phyloP scores from a whole-genome alignment of 2,329 filamentous ascomycete genomes.

The Pseudocercospora vitis region DNA sequence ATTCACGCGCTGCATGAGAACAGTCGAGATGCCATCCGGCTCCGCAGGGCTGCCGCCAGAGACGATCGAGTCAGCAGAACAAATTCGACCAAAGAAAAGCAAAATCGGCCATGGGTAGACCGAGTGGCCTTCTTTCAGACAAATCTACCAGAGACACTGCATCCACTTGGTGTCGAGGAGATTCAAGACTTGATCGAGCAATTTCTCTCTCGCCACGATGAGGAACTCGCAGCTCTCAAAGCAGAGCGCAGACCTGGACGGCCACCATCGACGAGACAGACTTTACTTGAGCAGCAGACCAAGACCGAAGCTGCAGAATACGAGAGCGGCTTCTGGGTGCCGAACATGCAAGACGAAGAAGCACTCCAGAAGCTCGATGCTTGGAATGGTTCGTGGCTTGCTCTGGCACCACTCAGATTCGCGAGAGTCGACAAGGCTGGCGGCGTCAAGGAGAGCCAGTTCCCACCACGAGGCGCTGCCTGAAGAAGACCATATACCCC shows the following conservation, averaged over 20 bases:
- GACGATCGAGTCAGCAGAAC: conserved; percentile 80
- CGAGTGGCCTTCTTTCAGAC: conserved; percentile 69
- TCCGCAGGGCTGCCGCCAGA: conserved; percentile 75
- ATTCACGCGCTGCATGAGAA: conserved; percentile 79
- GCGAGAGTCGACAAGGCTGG: conserved; percentile 69
- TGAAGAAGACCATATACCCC: conserved; percentile 25
- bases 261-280: conserved; percentile 74
- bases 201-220: conserved; percentile 63
- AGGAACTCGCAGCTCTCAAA: conserved; percentile 66
- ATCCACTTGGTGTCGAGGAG: conserved; percentile 55
- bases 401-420: conserved; percentile 74
- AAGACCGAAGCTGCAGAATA: conserved; percentile 75
- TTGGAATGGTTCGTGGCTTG: conserved; percentile 85
- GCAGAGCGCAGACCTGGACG: conserved; percentile 73
- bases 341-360: conserved; percentile 69
- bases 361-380: conserved; percentile 65
- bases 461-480: conserved; percentile 62
- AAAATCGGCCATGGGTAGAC: conserved; percentile 64
- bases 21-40: conserved; percentile 78
- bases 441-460: conserved; percentile 65
- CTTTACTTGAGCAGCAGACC: conserved; percentile 71
- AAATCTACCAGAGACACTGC: conserved; percentile 34
- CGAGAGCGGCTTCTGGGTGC: conserved; percentile 80
- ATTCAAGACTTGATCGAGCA: conserved; percentile 54
- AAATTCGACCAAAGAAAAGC: conserved; percentile 67